Base-by-base conservation (phyloP, 2,329 filamentous ascomycete genomes). In the Ceratocystis diversiconidia region DNA sequence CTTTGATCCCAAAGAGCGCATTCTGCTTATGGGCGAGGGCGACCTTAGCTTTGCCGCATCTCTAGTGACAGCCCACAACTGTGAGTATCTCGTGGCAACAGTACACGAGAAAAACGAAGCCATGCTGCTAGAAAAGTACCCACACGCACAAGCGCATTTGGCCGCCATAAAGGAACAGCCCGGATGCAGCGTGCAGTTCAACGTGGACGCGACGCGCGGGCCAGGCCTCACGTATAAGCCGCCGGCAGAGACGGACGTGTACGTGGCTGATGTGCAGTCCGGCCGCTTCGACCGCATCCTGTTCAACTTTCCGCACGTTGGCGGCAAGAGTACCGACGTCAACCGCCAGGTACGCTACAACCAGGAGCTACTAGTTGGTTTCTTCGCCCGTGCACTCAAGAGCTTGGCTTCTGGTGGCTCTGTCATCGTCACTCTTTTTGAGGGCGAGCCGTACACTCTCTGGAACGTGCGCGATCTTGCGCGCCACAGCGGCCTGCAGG, bases 271-370 rank as follows among this genome's bases (percentile, higher is more conserved):
- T 19, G 60, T 65, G 22, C 52, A 46, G 28, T n/a, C 50, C n/a
- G 66, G 71, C 2, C 75, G 78, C 3, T 92, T 88, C 80, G 86
- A 95, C 74, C 82, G 85, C 66, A 86, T 97, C 68, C 80, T 92
- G 70, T 99, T 97, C 83, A 96, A 96, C 79, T 99, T 99, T 75
- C 94, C 94, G 44, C 94, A 99, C 77, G 88, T 95, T 2, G 94
- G 94, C 69, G 94, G 94, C 59, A 86, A 95, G 71, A 88, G 85
- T 69, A 97, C 88, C 70, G 92, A 97, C 77, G 88, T 96, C 65
- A 96, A 96, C 77, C 82, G 94, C 44, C 94, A 99, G 76, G 91
- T 96, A 15, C 85, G 94, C 66, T 85, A 89, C 74, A 97, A 99
- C 77, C 92, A 96, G 75, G 85, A 88, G 72, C 79, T 90, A 62